Percentiles rank a stretch among this genome's conserved stretches.
Evolutionary conservation across 108 stramenopile species (phyloP).

Genomic region (Skeletonema tropicum): DNA sequence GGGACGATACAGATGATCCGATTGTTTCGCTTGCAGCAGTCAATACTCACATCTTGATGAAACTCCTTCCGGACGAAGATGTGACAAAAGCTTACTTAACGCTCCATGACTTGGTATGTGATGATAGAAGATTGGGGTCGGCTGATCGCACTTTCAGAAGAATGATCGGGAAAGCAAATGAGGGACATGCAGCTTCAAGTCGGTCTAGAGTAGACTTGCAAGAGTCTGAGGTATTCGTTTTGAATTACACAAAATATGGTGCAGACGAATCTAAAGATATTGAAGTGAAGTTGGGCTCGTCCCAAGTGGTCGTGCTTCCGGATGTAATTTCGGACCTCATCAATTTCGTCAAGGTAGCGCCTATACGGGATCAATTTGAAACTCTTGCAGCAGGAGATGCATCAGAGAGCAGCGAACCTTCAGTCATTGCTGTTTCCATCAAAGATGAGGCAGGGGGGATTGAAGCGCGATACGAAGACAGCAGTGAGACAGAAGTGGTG

Average conservation of each 20-base stretch:
- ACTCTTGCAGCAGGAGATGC: background rate
- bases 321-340: slow-evolving; percentile 76
- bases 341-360: slow-evolving; percentile 53
- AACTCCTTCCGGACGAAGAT: slow-evolving; percentile 58
- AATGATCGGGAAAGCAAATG: slow-evolving; percentile 56
- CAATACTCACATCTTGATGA: slow-evolving; percentile 49
- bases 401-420: slow-evolving; percentile 2
- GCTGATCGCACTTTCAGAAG: slow-evolving; percentile 55
- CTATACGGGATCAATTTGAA: background rate
- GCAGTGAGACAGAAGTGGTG: background rate
- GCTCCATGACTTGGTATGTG: slow-evolving; percentile 73
- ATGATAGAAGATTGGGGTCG: slow-evolving; percentile 58
- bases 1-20: slow-evolving; percentile 48
- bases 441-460: slow-evolving; percentile 36
- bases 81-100: slow-evolving; percentile 47
- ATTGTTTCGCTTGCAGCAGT: slow-evolving; percentile 67
- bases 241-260: slow-evolving; percentile 57
- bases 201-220: background rate
- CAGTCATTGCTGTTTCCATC: slow-evolving; percentile 19
- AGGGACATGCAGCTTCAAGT: background rate
- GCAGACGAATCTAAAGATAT: slow-evolving; percentile 46
- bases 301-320: slow-evolving; percentile 75
- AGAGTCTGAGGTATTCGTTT: slow-evolving; percentile 55
- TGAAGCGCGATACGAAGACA: slow-evolving; percentile 32
- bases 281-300: slow-evolving; percentile 73